Base-by-base conservation (phyloP, 768 basidiomycete species). In the Lyophyllum semitale region DNA sequence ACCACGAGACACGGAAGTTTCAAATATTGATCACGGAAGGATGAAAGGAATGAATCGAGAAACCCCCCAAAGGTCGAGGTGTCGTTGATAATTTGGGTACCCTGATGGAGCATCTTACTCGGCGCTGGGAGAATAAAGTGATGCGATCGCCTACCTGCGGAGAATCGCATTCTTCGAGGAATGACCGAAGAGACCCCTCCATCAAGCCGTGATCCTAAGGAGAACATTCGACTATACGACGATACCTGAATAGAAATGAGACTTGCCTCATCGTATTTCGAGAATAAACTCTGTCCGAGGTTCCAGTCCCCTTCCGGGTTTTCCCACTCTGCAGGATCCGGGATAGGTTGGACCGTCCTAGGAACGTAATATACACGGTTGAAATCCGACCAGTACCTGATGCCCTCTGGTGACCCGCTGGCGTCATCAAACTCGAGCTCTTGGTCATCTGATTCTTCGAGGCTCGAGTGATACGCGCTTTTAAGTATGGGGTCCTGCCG, bases 161-260 rank as follows among this genome's bases (percentile, higher is more conserved):
- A 48, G 80, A 79, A 65, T 91, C 81, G 63, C 88, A 89, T 59
- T 91, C 89, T 65, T 93, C 91, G 4, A 89, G 77, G 51, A 88
- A 81, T 15, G 78, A 71, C 17, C 91, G 80, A 48, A 92, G 73
- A 12, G 84, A 75, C 4, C 80, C 84, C 40, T 92, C 89, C 82
- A 90, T 85, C 45, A 91, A 63, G 47, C 79, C 80, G n/a, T 70
- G 71, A 41, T 84, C 80, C 89, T 91, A 53, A 7, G 20, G 30
- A 30, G 18, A 20, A 22, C 51, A 8, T 26, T 40, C 49, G 29
- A 43, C 51, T 15, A 50, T 22, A 35, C 30, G 25, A 51, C 27
- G 25, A 29, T 18, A 47, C 29, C 6, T 18, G 33, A 13, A 53
- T 18, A 61, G 23, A 26, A 22, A 2, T 18, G 13, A 32, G 33